Evolutionary conservation across 2,329 filamentous ascomycete genomes (phyloP), one percentile per base, ranked within the genome.

Genomic region (Alternaria panax): DNA sequence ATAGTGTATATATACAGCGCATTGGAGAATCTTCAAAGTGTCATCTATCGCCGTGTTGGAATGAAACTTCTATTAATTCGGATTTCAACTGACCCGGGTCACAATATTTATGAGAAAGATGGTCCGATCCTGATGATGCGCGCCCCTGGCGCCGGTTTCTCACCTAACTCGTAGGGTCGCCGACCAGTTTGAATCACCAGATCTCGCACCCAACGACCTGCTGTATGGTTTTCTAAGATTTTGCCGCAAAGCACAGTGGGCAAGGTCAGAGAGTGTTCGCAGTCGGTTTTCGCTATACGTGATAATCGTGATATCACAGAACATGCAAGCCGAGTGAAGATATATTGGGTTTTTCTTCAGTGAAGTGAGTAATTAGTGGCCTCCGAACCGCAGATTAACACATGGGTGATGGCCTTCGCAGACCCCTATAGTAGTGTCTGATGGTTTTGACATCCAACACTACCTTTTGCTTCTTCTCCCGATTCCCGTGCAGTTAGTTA

Each of bases 1-100:
- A 34, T 22, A 48, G 45, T 75, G 72, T 75, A 73, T 45, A 73
- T 73, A 74, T 65, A 59, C 69, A 69, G 50, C 62, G 63, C 61
- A 59, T 51, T 59, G 5, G 24, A 56, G 46, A 59, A 22, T 20
- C n/a, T 25, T 32, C 30, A 45, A 59, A 20, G 16, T 32, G 2
- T 30, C 18, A 16, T 41, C 9, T 28, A 6, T 25, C 4, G 1
- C 27, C 16, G 12, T 47, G 1, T 47, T 47, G 12, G 30, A 6
- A 6, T n/a, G n/a, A n/a, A n/a, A n/a, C n/a, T n/a, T 30, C n/a
- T 18, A 18, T 20, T n/a, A 20, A 38, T 38, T 8, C n/a, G 14
- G n/a, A 20, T 2, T 3, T n/a, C 7, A 18, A 11, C 34, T 9
- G n/a, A 38, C 8, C n/a, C n/a, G n/a, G 8, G 34, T 1, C 14